Base-by-base conservation (phyloP, 2,329 filamentous ascomycete species). In the Emydomyces testavorans region DNA sequence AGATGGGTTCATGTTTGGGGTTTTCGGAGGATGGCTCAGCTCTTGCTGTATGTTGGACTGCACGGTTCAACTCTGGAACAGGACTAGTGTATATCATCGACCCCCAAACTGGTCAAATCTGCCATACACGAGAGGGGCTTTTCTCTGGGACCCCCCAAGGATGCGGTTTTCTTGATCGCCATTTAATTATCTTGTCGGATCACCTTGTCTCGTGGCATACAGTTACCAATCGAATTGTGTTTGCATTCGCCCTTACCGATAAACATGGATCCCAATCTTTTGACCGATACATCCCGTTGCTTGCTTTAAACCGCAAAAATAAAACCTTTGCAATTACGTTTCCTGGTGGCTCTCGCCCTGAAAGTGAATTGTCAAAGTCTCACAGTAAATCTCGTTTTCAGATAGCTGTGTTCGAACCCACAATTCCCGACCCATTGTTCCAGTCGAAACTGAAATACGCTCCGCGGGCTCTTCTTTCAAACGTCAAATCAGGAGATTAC, bases 21-120 rank as follows among this genome's bases (percentile, higher is more conserved):
- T 94, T 85, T 61, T 94, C 88, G 0, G 79, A 85, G 53, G 88
- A 94, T 61, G 86, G 85, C 1, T 93, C 87, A 10, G 78, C 85
- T 1, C 69, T 94, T n/a, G 87, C 86, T 43, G 79, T 80, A 40
- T 70, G 67, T 44, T 53, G 68, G 49, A 62, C 64, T 26, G 60
- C 58, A 3, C 47, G 52, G 13, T 55, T 74, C 26, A 67, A 69
- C 24, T 61, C 68, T 7, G 72, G 77, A 41, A 69, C 76, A 4
- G 79, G 80, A 4, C 71, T 80, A 13, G 72, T 93, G 8, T 80
- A 92, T 57, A 73, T 94, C 46, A 77, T 96, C 54, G 83, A 95
- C 62, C 74, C 83, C 1, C 71, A 76, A 18, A 79, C 76, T 7
- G 85, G 86, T 10, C 69, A 68, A 6, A 71, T 94, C 31, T 77